Evolutionary conservation across 805 yeast species (phyloP), one percentile per base, ranked within the genome.

Genomic region (Kodamaea neixiangensis): DNA sequence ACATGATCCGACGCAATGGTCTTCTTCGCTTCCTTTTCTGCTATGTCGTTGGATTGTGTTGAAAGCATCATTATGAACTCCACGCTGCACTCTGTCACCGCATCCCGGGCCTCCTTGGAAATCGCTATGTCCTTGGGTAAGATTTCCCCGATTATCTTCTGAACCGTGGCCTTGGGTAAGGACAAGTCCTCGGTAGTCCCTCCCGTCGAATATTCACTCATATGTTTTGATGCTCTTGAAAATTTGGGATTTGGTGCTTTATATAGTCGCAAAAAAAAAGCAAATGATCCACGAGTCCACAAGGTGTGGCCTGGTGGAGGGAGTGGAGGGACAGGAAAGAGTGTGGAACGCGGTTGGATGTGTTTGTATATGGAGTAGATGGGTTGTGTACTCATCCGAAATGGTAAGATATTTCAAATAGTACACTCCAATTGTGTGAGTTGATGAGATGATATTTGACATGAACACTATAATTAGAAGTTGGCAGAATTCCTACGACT

Each of bases 1-100:
- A 94, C 97, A 65, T 94, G 99, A 66, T 94, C 99, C 1, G 96
- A 87, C 0, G 97, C 96, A 41, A 94, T 94, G 2, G 99, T 94
- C 69, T 94, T 94, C 68, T 94, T 94, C 48, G 96, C 84, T 65
- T 94, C 99, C 60, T 87, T 87, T 60, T 94, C 98, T 1, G 98
- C 98, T 57, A 94, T 91, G 55, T 94, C 98, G 61, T 93, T 92
- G 50, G 93, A 86, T 70, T 91, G 96, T 2, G 96, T 89, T 9
- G 97, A 87, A 40, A 93, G 74, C 52, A 93, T 89, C 96, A 94
- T 93, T 53, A 94, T 86, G 66, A 94, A 93, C 69, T 91, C 97
- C 50, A 94, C 90, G 61, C 97, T 91, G 67, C 97, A 93, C 65
- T 94, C 97, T 41, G 96, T 93, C 42, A 94, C 81, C 41, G 96